phyloP scores from a whole-genome alignment of 352 stramenopile genomes.

The Halophytophthora polymorphica region DNA sequence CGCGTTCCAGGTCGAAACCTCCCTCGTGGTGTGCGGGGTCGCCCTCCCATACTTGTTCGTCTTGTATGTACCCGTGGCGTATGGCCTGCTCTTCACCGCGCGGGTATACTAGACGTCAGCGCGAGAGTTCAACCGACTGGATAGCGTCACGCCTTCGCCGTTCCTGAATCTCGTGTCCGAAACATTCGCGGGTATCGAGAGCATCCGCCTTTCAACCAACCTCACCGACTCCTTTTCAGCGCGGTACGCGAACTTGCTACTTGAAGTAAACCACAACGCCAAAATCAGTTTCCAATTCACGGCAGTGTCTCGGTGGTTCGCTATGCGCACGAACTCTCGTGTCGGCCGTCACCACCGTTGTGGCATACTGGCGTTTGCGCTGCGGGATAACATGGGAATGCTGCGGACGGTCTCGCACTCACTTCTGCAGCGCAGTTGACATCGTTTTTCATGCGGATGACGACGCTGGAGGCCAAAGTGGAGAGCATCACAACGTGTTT shows the following conservation, averaged over 20 bases:
- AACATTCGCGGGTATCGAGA: slow-evolving; percentile 90
- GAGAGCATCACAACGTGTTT: slow-evolving; percentile 51
- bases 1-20: slow-evolving; percentile 37
- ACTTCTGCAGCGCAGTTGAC: slow-evolving; percentile 34
- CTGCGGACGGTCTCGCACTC: slow-evolving; percentile 26
- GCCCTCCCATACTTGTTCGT: slow-evolving; percentile 50
- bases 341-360: slow-evolving; percentile 82
- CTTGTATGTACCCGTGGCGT: slow-evolving; percentile 41
- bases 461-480: slow-evolving; percentile 36
- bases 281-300: slow-evolving; percentile 41
- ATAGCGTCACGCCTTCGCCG: slow-evolving; percentile 84
- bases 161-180: slow-evolving; percentile 93
- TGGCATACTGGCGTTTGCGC: slow-evolving; percentile 82
- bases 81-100: slow-evolving; percentile 52
- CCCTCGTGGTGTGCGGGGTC: slow-evolving; percentile 43
- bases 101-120: slow-evolving; percentile 85
- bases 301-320: slow-evolving; percentile 87
- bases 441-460: slow-evolving; percentile 45
- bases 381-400: slow-evolving; percentile 32
- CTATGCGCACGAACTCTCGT: slow-evolving; percentile 86
- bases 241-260: slow-evolving; percentile 33
- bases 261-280: slow-evolving; percentile 40
- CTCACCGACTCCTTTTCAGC: slow-evolving; percentile 32
- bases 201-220: slow-evolving; percentile 87
- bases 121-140: slow-evolving; percentile 92